Evolutionary conservation across 2,329 filamentous ascomycete species (phyloP), one percentile per base, ranked within the genome.

Genomic region (Penicillium paneum): DNA sequence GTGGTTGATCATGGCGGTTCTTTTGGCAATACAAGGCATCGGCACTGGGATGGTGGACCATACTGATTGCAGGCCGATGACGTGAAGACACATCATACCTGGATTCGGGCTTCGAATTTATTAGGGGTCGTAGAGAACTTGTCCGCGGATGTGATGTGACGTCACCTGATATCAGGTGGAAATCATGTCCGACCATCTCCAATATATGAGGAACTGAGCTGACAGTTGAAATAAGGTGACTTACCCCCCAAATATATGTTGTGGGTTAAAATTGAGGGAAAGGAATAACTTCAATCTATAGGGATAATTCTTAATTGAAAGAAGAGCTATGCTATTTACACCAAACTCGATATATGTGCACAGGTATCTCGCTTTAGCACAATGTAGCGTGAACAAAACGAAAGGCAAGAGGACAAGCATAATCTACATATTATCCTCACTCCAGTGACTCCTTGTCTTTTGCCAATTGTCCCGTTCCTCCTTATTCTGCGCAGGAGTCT

Each of bases 381-480:
- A 43, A 24, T 28, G 38, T 41, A 42, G 29, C 7, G 8, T 28
- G 28, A 40, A 49, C 15, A 12, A 34, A 26, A 15, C 15, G 8
- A 15, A 21, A 34, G 8, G 13, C 2, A 42, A 12, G 13, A 26
- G 15, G 8, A 17, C 28, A 41, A 32, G 15, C 1, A 19, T 5
- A 39, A 8, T 36, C 54, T 67, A 77, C 68, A 76, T 70, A 45
- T 72, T 76, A 70, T 81, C 79, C 64, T 81, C 79, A 61, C 76
- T 71, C 75, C 76, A 79, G 53, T 74, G 71, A 62, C 75, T 78
- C 61, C 79, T 70, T 19, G 76, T 76, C 65, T 75, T 77, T 63
- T 74, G 65, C 76, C 78, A 81, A 21, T 73, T 74, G 49, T 78
- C 74, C 44, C 72, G 75, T 57, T 80, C 79, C 34, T 71, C 67